phyloP scores from a whole-genome alignment of 495 filamentous ascomycete species.

The Penicillium taxi region DNA sequence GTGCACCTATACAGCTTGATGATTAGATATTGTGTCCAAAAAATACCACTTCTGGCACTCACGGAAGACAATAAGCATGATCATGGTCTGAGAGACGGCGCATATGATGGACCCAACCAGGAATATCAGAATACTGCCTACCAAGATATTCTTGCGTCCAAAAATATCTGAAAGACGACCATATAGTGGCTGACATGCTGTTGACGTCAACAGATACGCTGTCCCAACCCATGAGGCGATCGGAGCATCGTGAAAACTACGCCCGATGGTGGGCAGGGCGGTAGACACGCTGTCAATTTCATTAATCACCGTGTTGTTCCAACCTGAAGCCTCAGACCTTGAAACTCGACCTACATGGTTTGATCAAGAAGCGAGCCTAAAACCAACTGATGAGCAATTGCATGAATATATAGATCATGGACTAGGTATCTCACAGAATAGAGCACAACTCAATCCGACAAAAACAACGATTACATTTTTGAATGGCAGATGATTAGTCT shows the following conservation, averaged over 20 bases:
- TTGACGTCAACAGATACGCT: constrained; percentile 2
- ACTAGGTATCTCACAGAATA: constrained; percentile 1
- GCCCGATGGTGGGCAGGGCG: constrained; percentile 3
- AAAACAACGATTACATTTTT: constrained; percentile 4
- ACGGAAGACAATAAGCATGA: constrained; percentile 8
- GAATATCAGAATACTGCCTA: constrained; percentile 2
- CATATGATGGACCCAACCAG: constrained; percentile 3
- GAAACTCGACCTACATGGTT: constrained; percentile 1
- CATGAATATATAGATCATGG: too few species aligned
- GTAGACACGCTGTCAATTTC: constrained; percentile 1
- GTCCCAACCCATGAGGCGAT: constrained; percentile 6
- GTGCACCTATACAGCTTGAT: neutral
- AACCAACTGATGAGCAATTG: neutral
- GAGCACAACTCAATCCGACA: constrained; percentile 4
- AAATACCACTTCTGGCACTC: too few species aligned
- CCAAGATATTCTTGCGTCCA: constrained; percentile 3
- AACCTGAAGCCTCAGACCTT: neutral
- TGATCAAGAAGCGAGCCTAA: constrained; percentile 5
- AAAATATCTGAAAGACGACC: constrained; percentile 5
- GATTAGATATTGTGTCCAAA: neutral
- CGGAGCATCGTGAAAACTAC: constrained; percentile 2
- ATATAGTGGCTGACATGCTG: constrained; percentile 5
- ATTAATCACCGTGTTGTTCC: neutral
- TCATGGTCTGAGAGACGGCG: constrained; percentile 2
- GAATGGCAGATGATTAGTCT: constrained; percentile 1